phyloP scores from a whole-genome alignment of 345 rosid species.

The Diplotaxis tenuifolia region DNA sequence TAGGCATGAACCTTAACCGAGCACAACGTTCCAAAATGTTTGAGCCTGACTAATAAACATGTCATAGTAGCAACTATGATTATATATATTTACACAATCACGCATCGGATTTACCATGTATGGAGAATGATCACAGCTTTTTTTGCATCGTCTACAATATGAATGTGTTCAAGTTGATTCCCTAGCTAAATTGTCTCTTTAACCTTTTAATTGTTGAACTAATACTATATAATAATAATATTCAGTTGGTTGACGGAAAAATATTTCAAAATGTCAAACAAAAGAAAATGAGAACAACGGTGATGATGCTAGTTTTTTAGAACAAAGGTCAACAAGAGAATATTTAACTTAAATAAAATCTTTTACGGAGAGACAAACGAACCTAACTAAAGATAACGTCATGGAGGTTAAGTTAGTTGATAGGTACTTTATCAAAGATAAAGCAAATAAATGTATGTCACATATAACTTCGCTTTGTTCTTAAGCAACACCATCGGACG shows the following conservation, averaged over 20 bases:
- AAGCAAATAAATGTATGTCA: constrained; percentile 19
- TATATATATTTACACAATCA: not conserved
- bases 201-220: not conserved
- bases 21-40: not conserved
- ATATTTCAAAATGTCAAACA: not conserved
- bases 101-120: not conserved
- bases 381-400: constrained; percentile 6
- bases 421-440: constrained; percentile 12
- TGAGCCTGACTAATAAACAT: not conserved
- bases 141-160: not conserved
- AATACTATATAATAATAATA: not conserved
- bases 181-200: not conserved
- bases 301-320: not conserved
- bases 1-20: not conserved
- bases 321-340: constrained; percentile 4
- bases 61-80: not conserved
- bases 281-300: not conserved
- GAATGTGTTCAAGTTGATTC: too few relatives aligned
- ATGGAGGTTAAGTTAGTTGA: constrained; percentile 33
- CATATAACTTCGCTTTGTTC: constrained; percentile 25
- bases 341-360: constrained; percentile 1
- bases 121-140: not conserved
- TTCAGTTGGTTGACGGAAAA: not conserved
- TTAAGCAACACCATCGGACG: constrained; percentile 22
- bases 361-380: not conserved